Percentiles rank a stretch among this genome's conserved stretches.
These are phyloP conservation scores for Dillenia turbinata DNA, from an alignment of 164 flowering plant species.

Conservation along the genomic window DNA sequence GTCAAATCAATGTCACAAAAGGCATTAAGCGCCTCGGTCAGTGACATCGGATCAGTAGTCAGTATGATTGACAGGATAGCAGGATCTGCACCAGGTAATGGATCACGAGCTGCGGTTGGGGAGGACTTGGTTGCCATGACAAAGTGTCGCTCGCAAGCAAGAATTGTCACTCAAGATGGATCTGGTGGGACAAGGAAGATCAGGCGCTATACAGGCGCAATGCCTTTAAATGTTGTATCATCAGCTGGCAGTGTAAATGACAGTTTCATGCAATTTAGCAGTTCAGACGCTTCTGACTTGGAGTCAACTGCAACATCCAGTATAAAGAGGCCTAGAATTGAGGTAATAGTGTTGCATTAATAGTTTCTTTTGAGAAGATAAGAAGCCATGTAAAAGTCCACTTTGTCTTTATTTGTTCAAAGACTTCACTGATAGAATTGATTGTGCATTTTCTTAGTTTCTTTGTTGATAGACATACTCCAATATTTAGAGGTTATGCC, in stretches of 20 bases:
- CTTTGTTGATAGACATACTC: no score
- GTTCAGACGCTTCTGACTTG: conserved; percentile 62
- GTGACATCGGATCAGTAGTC: conserved; percentile 80
- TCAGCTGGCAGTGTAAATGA: conserved; percentile 65
- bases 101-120: conserved; percentile 94
- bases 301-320: conserved; percentile 89
- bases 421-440: no score
- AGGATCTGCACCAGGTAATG: conserved; percentile 93
- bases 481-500: no score
- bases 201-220: conserved; percentile 77
- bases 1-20: conserved; percentile 63
- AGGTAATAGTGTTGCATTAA: conserved; percentile 35
- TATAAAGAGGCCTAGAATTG: conserved; percentile 57
- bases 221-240: conserved; percentile 66
- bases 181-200: conserved; percentile 57
- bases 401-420: no score
- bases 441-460: no score
- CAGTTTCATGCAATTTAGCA: conserved; percentile 42
- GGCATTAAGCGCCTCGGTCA: conserved; percentile 63
- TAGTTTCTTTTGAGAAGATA: no score
- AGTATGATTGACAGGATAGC: conserved; percentile 85
- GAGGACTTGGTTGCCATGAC: conserved; percentile 96
- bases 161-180: conserved; percentile 66
- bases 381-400: no score
- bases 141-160: conserved; percentile 84